phyloP scores from a whole-genome alignment of 306 rosid species.

The barrel medic (Medicago truncatula) region MtrunA17r5.0-ANR NC_053049.1:8035501-8036000 shows the following conservation, averaged over 20 bases:
- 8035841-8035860: constrained; percentile 17
- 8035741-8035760: constrained; percentile 29
- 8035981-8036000: not conserved
- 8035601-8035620: constrained; percentile 27
- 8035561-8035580: constrained; percentile 32
- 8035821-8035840: constrained; percentile 16
- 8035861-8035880: not conserved
- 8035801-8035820: constrained; percentile 13
- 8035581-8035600: not conserved
- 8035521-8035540: not conserved
- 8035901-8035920: not conserved
- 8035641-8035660: not conserved
- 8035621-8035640: constrained; percentile 3
- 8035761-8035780: not conserved
- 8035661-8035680: constrained; percentile 22
- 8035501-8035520: not conserved
- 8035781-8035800: not conserved
- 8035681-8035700: constrained; percentile 11
- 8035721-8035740: not conserved
- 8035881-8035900: constrained; percentile 33
- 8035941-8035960: constrained; percentile 10
- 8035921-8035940: not conserved
- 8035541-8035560: constrained; percentile 27
- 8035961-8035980: no score
- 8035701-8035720: constrained; percentile 14